Conservation (phyloP, 768 basidiomycete species). For the Antrodiella citrinella region DNA sequence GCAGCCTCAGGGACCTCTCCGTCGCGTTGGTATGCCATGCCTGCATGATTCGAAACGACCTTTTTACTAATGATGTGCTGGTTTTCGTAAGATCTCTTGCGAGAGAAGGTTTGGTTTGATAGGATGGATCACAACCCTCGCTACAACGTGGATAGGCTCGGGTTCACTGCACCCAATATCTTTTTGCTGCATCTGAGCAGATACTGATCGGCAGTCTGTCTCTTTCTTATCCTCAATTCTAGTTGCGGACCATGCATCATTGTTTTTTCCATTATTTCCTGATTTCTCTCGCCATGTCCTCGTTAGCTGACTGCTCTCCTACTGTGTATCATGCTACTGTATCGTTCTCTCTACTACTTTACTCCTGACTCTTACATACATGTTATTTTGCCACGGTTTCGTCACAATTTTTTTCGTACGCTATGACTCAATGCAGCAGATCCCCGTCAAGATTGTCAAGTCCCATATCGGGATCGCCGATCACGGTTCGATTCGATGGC, state of each 20-base stretch:
- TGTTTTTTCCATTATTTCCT: background rate
- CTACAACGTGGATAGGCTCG: conserved; percentile 54
- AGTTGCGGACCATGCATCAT: background rate
- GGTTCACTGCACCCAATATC: conserved; percentile 72
- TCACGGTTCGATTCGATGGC: too few relatives aligned
- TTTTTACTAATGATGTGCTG: background rate
- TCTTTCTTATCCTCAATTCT: background rate
- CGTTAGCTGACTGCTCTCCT: too few relatives aligned
- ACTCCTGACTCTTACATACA: too few relatives aligned
- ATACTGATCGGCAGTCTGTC: conserved; percentile 3
- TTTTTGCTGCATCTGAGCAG: conserved; percentile 46
- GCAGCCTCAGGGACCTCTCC: conserved; percentile 25
- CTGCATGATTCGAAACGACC: too few relatives aligned
- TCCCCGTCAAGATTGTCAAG: too few relatives aligned
- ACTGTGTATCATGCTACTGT: too few relatives aligned
- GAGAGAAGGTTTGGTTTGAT: conserved; percentile 68
- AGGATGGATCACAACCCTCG: conserved; percentile 48
- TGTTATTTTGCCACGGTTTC: too few relatives aligned
- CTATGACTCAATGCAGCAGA: too few relatives aligned
- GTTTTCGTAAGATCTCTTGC: conserved; percentile 73
- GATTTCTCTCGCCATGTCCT: too few relatives aligned
- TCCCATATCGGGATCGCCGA: too few relatives aligned
- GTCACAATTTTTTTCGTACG: too few relatives aligned
- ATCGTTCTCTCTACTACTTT: too few relatives aligned
- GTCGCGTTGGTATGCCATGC: conserved; percentile 57